phyloP scores from a whole-genome alignment of 768 basidiomycete species.

The Trametopsis cervina region DNA sequence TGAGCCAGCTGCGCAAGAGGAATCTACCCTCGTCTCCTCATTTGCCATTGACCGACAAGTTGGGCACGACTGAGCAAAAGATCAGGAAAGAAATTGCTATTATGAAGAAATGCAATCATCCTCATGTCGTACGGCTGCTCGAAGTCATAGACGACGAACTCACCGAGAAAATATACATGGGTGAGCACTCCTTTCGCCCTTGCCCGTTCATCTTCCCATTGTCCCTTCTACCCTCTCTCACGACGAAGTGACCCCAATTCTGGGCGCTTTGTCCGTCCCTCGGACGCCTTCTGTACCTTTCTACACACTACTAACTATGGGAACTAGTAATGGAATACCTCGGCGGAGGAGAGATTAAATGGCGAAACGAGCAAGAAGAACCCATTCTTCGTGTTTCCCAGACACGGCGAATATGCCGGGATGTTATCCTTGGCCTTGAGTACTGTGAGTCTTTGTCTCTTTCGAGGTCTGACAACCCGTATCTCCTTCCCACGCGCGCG shows the following conservation, averaged over 20 bases:
- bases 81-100: constrained; percentile 94
- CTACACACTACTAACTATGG: constrained; percentile 3
- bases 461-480: not conserved
- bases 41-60: constrained; percentile 56
- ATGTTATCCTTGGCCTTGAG: constrained; percentile 90
- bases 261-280: not conserved
- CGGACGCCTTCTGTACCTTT: not conserved
- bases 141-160: constrained; percentile 94
- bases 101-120: constrained; percentile 94
- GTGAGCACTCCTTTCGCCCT: constrained; percentile 39
- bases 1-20: constrained; percentile 38
- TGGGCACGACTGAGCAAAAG: constrained; percentile 71
- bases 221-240: not conserved
- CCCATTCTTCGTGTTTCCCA: constrained; percentile 83
- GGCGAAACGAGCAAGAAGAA: constrained; percentile 56
- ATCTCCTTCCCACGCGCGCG: not conserved
- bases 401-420: constrained; percentile 81
- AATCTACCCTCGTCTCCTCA: constrained; percentile 39
- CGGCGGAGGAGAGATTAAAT: constrained; percentile 90
- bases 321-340: constrained; percentile 89
- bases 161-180: constrained; percentile 87
- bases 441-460: constrained; percentile 60
- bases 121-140: constrained; percentile 81
- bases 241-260: not conserved
- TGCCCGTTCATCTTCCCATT: not conserved